Conservation (phyloP, 108 stramenopile species). For the Epipyxis sp. region DNA sequence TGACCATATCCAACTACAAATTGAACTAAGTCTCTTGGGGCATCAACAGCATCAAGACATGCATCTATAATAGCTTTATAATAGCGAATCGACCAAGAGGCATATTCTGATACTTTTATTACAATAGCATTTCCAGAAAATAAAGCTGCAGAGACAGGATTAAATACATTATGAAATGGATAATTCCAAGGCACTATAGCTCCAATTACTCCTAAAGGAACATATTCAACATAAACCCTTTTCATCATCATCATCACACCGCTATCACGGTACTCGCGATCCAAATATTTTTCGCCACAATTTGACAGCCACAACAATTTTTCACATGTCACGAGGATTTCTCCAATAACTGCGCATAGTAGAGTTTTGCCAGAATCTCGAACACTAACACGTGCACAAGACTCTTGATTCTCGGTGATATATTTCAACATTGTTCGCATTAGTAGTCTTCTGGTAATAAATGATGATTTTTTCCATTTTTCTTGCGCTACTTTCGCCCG, state of each 20-base stretch:
- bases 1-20: slow-evolving; percentile 84
- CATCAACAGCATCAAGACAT: slow-evolving; percentile 78
- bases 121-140: slow-evolving; percentile 96
- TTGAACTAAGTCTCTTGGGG: slow-evolving; percentile 83
- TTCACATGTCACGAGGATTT: slow-evolving; percentile 94
- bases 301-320: slow-evolving; percentile 78
- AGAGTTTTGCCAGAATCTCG: slow-evolving; percentile 79
- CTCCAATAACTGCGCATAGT: slow-evolving; percentile 87
- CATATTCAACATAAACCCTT: slow-evolving; percentile 88
- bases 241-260: slow-evolving; percentile 94
- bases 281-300: slow-evolving; percentile 82
- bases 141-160: slow-evolving; percentile 89
- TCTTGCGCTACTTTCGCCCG: slow-evolving; percentile 78
- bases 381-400: slow-evolving; percentile 74
- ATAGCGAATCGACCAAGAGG: slow-evolving; percentile 78
- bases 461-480: slow-evolving; percentile 79
- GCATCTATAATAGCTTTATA: slow-evolving; percentile 70
- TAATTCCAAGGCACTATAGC: slow-evolving; percentile 99
- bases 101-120: slow-evolving; percentile 89
- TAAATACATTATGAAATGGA: slow-evolving; percentile 94
- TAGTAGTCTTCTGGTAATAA: slow-evolving; percentile 77
- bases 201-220: slow-evolving; percentile 89
- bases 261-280: slow-evolving; percentile 65
- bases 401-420: slow-evolving; percentile 73
- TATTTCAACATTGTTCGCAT: slow-evolving; percentile 86